Base-by-base conservation (phyloP, 768 basidiomycete species). In the Trametes sanguinea region DNA sequence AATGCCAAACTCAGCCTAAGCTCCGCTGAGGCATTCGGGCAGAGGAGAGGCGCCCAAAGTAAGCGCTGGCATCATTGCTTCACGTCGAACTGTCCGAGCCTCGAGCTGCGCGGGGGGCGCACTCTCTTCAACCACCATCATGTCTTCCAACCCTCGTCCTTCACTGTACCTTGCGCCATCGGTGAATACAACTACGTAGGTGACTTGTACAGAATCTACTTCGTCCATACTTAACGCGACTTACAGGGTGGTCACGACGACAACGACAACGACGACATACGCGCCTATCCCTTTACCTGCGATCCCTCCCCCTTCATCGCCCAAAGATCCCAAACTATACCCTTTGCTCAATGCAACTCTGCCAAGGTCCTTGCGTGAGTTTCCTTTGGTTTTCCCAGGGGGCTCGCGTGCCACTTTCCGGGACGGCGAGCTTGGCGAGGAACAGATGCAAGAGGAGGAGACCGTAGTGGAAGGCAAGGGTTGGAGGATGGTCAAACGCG, bases 221-320 rank as follows among this genome's bases (percentile, higher is more conserved):
- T 60, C 13, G 14, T 30, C 10, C 43, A 42, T 37, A 50, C 35
- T 45, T 37, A 27, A 55, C 51, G 44, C 22, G 48, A 56, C 57
- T 35, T 66, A 40, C 71, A 94, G 92, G 56, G 90, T 94, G 68
- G 88, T 92, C 68, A 94, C 92, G 51, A 94, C 90, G n/a, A 94
- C 93, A 1, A 92, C 90, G 0, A 94, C 93, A 2, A 94, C 92
- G 1, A 94, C 93, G 2, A 86, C 88, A 10, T 93, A 94, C 77
- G 88, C 92, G 57, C 92, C 92, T n/a, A 92, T 94, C 64, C 88
- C 85, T 42, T 73, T 94, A 2, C 92, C 92, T 1, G 76, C 87
- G 7, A 75, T 94, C 2, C 90, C 92, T 8, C 76, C 86, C 2
- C 90, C 89, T 3, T 75, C 82, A 0, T 81, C 85, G 9, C 89